Base-by-base conservation (phyloP, 345 rosid species). In the Clausena lansium region DNA sequence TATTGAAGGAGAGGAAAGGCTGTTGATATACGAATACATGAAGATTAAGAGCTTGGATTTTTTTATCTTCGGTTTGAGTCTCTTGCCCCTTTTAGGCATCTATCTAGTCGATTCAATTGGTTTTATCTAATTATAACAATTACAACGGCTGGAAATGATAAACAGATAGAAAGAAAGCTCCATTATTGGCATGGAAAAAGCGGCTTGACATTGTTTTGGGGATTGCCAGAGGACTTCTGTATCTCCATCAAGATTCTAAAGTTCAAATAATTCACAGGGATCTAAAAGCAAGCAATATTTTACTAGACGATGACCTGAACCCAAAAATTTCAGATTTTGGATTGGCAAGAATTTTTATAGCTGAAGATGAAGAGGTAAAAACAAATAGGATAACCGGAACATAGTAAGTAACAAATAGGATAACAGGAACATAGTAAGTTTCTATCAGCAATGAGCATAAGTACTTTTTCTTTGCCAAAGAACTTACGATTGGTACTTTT, bases 251-350 rank as follows among this genome's bases (percentile, higher is more conserved):
- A 55, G 81, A 71, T 71, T 78, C 66, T 3, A 71, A 35, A 39
- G 28, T 78, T 50, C 41, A 52, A 63, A 71, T 78, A 17, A 33
- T 78, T 20, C 76, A 78, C 22, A 71, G 66, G 9, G 76, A 78
- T 78, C 55, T 71, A 35, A 78, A 78, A 63, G 65, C 41, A 2
- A 54, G 66, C 45, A 78, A 72, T 8, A 39, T 73, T 13, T 63
- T 78, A n/a, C 72, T 72, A 19, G 73, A 78, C 9, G 10, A 38
- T 19, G 39, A 71, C 8, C 27, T 71, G 57, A 78, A 78, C 24
- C 76, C 81, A 3, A 78, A 78, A 63, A 63, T 78, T 71, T 78
- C 71, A 14, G 81, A 78, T 32, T 78, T 78, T 47, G 76, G 76
- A 30, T 22, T 71, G 68, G 80, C 76, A n/a, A 71, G 63, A 50